These are phyloP conservation scores for Penicillium crustosum DNA, from an alignment of 2,329 filamentous ascomycete genomes.

Conservation along the genomic window DNA sequence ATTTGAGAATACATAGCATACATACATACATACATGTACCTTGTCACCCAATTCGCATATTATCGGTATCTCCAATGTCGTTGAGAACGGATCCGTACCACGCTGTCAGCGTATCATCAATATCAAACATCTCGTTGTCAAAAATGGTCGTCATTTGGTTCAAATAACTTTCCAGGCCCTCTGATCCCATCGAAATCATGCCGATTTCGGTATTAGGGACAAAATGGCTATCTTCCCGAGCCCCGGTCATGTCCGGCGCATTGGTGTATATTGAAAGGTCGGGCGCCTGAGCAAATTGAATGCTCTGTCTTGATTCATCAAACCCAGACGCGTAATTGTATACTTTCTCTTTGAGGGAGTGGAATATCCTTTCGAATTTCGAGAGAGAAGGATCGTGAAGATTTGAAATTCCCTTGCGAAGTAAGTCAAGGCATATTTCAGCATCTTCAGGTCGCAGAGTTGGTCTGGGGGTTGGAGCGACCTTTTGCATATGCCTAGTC, in stretches of 20 bases:
- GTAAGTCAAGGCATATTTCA: not conserved
- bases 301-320: not conserved
- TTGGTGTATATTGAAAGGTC: not conserved
- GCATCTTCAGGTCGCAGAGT: not conserved
- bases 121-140: not conserved
- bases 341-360: not conserved
- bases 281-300: not conserved
- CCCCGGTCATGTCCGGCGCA: too few species aligned
- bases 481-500: not conserved
- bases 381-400: not conserved
- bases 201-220: not conserved
- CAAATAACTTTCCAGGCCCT: not conserved
- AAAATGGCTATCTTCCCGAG: too few species aligned
- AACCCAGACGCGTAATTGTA: not conserved
- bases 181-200: not conserved
- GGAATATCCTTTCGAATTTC: not conserved
- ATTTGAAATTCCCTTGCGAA: not conserved
- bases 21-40: too few species aligned
- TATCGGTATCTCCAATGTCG: not conserved
- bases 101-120: not conserved
- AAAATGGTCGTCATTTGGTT: not conserved
- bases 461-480: not conserved
- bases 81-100: not conserved
- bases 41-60: not conserved
- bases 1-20: not conserved